phyloP scores from a whole-genome alignment of 148 eudicot species.

The Heliamphora exappendiculata region DNA sequence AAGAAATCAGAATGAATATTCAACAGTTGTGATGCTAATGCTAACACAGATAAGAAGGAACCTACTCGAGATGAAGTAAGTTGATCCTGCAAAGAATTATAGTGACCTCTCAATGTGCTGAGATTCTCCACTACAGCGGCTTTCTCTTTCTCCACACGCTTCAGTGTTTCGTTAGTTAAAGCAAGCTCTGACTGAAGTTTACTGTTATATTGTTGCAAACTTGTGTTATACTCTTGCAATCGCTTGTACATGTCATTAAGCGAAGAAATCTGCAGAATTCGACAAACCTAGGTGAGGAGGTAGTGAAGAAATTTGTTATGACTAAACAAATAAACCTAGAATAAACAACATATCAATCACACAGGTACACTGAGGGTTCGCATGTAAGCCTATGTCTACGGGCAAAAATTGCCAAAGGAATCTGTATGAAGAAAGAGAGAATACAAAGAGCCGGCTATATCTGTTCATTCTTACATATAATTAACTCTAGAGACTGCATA shows the following conservation, averaged over 20 bases:
- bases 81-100: constrained; percentile 74
- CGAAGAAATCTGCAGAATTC: constrained; percentile 56
- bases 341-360: too few species aligned
- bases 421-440: too few species aligned
- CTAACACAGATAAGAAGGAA: not conserved
- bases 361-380: too few species aligned
- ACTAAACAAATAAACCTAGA: too few species aligned
- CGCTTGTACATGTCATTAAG: constrained; percentile 84
- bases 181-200: constrained; percentile 90
- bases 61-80: constrained; percentile 59
- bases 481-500: too few species aligned
- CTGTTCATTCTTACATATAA: too few species aligned
- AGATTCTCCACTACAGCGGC: constrained; percentile 69
- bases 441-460: too few species aligned
- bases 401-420: too few species aligned
- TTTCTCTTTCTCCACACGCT: constrained; percentile 80
- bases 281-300: constrained; percentile 9
- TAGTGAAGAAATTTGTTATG: too few species aligned
- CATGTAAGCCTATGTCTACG: too few species aligned
- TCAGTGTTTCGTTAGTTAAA: constrained; percentile 66
- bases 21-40: not conserved
- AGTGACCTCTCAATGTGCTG: constrained; percentile 70
- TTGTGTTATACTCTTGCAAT: constrained; percentile 87
- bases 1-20: not conserved
- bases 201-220: constrained; percentile 91